Percentiles rank a stretch among this genome's conserved stretches.
Conservation (phyloP, 2,329 filamentous ascomycete species). For the Blastomyces silverae region DNA sequence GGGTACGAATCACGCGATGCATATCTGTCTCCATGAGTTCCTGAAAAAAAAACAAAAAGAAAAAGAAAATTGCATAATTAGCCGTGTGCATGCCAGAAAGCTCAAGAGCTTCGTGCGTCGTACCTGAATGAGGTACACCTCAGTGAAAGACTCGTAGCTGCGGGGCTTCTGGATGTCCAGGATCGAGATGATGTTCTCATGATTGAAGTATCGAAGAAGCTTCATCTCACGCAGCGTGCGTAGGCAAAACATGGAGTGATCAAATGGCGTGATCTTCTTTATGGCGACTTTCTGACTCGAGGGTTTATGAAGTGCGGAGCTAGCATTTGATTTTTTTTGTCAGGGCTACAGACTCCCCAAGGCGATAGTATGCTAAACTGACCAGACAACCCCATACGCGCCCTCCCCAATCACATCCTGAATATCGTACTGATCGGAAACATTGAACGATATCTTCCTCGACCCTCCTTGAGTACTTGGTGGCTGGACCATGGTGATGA, state of each 20-base stretch:
- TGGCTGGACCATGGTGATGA: slow-evolving; percentile 42
- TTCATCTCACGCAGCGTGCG: slow-evolving; percentile 98
- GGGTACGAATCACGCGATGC: slow-evolving; percentile 97
- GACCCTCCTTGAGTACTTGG: slow-evolving; percentile 49
- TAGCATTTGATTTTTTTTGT: slow-evolving; percentile 35
- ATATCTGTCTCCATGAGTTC: slow-evolving; percentile 99
- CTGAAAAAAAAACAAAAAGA: slow-evolving; percentile 40
- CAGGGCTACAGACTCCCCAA: slow-evolving; percentile 16
- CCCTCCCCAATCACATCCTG: slow-evolving; percentile 99
- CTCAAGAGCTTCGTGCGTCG: slow-evolving; percentile 21
- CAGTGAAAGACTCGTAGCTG: slow-evolving; percentile 91
- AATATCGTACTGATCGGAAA: slow-evolving; percentile 98
- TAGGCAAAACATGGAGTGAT: slow-evolving; percentile 98
- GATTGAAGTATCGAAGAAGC: slow-evolving; percentile 96
- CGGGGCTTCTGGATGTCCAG: slow-evolving; percentile 97
- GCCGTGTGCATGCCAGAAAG: background rate
- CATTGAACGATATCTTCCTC: slow-evolving; percentile 98
- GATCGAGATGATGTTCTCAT: slow-evolving; percentile 99
- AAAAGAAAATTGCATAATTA: background rate
- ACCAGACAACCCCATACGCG: slow-evolving; percentile 98
- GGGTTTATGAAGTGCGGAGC: slow-evolving; percentile 95
- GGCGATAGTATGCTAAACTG: slow-evolving; percentile 37
- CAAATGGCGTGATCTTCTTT: slow-evolving; percentile 99
- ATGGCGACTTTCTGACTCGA: slow-evolving; percentile 98
- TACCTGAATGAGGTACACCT: slow-evolving; percentile 98